phyloP scores from a whole-genome alignment of 2,329 filamentous ascomycete genomes.

The Colletotrichum sp. region DNA sequence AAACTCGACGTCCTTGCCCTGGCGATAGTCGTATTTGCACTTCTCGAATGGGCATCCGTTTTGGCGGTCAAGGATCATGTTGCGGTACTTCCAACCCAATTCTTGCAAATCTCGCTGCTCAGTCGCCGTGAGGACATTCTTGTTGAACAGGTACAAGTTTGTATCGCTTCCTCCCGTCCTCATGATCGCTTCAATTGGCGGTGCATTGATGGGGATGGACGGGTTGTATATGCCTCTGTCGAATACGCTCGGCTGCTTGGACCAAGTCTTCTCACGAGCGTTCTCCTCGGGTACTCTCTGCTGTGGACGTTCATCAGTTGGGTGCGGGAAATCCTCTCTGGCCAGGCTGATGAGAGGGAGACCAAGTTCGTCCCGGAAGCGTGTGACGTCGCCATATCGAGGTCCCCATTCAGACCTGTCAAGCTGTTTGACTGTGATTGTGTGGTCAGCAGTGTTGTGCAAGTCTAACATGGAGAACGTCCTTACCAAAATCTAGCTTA shows the following conservation, averaged over 20 bases:
- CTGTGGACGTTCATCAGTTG: neutral
- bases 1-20: constrained; percentile 33
- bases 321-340: neutral
- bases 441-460: neutral
- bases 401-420: constrained; percentile 25
- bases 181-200: constrained; percentile 40
- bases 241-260: constrained; percentile 32
- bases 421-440: neutral
- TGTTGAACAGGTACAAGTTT: constrained; percentile 39
- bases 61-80: constrained; percentile 36
- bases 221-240: constrained; percentile 30
- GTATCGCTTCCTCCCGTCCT: constrained; percentile 29
- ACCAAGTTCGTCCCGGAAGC: neutral
- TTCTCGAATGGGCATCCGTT: constrained; percentile 41
- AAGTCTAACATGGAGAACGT: neutral
- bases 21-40: constrained; percentile 39
- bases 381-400: constrained; percentile 14
- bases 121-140: constrained; percentile 43
- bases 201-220: constrained; percentile 38
- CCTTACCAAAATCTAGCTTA: constrained; percentile 8
- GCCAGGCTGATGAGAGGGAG: neutral
- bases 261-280: constrained; percentile 35
- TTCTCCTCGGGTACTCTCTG: neutral
- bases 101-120: constrained; percentile 43
- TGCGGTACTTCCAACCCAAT: constrained; percentile 37